These are phyloP conservation scores for Amanita muscaria DNA, from an alignment of 768 basidiomycete genomes.

Conservation along the genomic window DNA sequence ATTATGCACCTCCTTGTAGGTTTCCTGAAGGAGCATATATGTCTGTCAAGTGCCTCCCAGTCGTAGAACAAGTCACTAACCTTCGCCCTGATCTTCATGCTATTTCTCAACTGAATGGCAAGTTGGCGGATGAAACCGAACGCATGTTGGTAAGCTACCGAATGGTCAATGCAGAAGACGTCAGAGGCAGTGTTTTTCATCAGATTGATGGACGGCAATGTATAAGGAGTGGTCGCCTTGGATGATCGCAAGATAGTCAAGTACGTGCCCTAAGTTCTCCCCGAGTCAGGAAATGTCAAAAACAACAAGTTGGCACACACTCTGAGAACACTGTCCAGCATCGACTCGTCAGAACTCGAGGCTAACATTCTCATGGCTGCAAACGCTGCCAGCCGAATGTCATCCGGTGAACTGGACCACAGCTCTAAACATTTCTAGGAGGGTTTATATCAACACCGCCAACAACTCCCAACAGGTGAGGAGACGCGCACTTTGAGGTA, in stretches of 20 bases:
- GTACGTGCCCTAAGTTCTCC: constrained; percentile 70
- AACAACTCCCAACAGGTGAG: not conserved
- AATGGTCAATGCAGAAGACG: constrained; percentile 72
- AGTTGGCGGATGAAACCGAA: constrained; percentile 95
- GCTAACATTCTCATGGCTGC: constrained; percentile 77
- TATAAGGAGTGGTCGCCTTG: constrained; percentile 80
- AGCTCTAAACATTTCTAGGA: constrained; percentile 68
- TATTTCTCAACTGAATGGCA: constrained; percentile 85
- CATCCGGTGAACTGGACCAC: constrained; percentile 80
- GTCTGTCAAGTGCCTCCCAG: not conserved
- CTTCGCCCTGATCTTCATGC: constrained; percentile 84
- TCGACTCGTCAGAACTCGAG: constrained; percentile 65
- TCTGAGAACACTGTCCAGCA: constrained; percentile 82
- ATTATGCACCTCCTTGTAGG: constrained; percentile 93
- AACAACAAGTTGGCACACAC: constrained; percentile 29
- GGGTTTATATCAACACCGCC: constrained; percentile 6
- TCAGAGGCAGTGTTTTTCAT: constrained; percentile 98
- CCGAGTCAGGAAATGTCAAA: not conserved
- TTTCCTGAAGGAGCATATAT: constrained; percentile 44
- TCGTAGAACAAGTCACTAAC: constrained; percentile 26
- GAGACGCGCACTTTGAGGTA: constrained; percentile 66
- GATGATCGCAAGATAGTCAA: constrained; percentile 75
- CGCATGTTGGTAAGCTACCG: constrained; percentile 81
- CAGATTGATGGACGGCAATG: constrained; percentile 83
- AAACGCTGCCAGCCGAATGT: constrained; percentile 77